phyloP scores from a whole-genome alignment of 495 filamentous ascomycete genomes.

The Beverwykella pulmonaria region DNA sequence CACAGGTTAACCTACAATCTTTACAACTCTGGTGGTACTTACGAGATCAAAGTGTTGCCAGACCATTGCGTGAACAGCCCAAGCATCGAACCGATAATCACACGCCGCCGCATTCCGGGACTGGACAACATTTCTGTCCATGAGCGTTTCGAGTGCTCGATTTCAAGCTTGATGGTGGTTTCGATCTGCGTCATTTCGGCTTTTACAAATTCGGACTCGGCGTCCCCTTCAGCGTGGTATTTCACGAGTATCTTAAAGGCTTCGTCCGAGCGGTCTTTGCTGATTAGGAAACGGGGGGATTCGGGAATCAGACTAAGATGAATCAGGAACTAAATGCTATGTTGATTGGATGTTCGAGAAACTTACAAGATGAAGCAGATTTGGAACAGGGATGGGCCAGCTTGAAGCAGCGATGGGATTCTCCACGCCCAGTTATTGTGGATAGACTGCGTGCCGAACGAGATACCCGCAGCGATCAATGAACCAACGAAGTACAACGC shows the following conservation, averaged over 20 bases:
- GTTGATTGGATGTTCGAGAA: background rate
- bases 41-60: constrained; percentile 65
- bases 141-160: constrained; percentile 55
- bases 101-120: constrained; percentile 58
- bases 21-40: constrained; percentile 12
- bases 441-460: constrained; percentile 61
- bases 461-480: constrained; percentile 61
- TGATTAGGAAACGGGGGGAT: constrained; percentile 62
- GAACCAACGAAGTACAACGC: constrained; percentile 65
- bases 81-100: constrained; percentile 60
- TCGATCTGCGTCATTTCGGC: constrained; percentile 66
- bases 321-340: background rate
- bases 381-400: constrained; percentile 59
- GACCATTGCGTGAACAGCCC: constrained; percentile 68
- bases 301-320: constrained; percentile 52
- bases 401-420: constrained; percentile 62
- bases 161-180: constrained; percentile 59
- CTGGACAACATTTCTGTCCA: constrained; percentile 61
- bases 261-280: constrained; percentile 61
- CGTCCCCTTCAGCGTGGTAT: constrained; percentile 64
- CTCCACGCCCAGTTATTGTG: constrained; percentile 65
- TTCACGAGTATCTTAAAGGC: constrained; percentile 59
- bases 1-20: background rate
- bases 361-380: constrained; percentile 49
- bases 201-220: constrained; percentile 56